Evolutionary conservation across 1,284 basidiomycete genomes (phyloP).

Genomic region (Crepidotus sp.): DNA sequence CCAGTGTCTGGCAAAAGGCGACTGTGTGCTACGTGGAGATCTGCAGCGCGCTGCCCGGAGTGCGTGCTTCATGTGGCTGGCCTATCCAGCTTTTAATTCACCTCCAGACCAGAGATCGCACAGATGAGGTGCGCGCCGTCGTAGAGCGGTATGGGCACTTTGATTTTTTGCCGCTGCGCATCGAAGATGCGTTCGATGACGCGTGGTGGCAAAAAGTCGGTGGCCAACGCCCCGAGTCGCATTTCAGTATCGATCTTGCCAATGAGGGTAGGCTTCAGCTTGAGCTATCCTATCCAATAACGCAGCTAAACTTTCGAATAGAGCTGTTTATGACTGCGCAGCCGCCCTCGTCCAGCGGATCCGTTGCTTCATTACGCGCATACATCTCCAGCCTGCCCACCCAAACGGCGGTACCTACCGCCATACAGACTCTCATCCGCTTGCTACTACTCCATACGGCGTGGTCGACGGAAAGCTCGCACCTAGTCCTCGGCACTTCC

Average conservation of each 20-base stretch:
- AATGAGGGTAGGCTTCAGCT: constrained; percentile 41
- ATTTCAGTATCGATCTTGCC: constrained; percentile 36
- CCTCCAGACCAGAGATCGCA: constrained; percentile 46
- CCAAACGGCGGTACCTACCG: constrained; percentile 59
- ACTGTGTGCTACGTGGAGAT: constrained; percentile 64
- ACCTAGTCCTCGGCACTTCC: constrained; percentile 75
- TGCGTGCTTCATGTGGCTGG: constrained; percentile 24
- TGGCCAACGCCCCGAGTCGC: constrained; percentile 21
- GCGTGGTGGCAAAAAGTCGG: constrained; percentile 52
- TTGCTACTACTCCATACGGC: constrained; percentile 67
- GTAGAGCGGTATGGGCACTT: constrained; percentile 42
- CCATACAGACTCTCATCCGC: constrained; percentile 57
- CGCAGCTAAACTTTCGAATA: neutral
- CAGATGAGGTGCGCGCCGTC: constrained; percentile 38
- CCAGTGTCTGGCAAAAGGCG: constrained; percentile 53
- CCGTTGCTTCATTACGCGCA: constrained; percentile 41
- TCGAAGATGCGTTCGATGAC: constrained; percentile 68
- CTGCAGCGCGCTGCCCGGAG: constrained; percentile 51
- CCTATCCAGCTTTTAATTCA: constrained; percentile 7
- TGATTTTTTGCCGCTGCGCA: constrained; percentile 47
- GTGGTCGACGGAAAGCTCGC: constrained; percentile 49
- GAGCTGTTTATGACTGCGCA: constrained; percentile 24
- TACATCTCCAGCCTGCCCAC: constrained; percentile 71
- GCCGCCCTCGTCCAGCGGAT: constrained; percentile 22
- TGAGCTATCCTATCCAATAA: neutral